Conservation (phyloP, 2,329 filamentous ascomycete genomes). For the Pseudocercospora musae region DNA sequence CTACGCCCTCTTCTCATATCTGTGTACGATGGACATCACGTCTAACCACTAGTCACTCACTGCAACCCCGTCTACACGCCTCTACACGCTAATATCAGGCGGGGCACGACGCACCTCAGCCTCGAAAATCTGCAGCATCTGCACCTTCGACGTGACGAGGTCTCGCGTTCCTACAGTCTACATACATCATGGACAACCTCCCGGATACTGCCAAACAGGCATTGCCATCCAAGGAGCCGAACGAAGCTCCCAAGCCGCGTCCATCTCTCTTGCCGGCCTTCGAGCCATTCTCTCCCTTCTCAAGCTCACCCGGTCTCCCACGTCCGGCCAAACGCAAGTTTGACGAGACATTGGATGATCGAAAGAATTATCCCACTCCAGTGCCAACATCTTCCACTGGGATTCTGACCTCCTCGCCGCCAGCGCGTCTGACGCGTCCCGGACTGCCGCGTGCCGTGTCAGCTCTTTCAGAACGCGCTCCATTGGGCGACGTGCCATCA, state of each 20-base stretch:
- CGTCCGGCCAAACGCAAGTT: slow-evolving; percentile 65
- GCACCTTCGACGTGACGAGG: slow-evolving; percentile 11
- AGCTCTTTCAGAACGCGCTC: slow-evolving; percentile 71
- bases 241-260: slow-evolving; percentile 30
- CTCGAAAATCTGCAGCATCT: slow-evolving; percentile 14
- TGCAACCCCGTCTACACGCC: slow-evolving; percentile 7
- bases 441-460: slow-evolving; percentile 60
- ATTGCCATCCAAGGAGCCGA: slow-evolving; percentile 15
- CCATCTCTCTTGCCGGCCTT: slow-evolving; percentile 73
- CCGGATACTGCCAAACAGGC: slow-evolving; percentile 12
- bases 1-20: neutral
- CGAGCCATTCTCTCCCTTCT: slow-evolving; percentile 58
- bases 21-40: slow-evolving; percentile 13
- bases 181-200: slow-evolving; percentile 25
- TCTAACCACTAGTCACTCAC: slow-evolving; percentile 12
- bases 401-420: slow-evolving; percentile 83
- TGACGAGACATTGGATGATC: slow-evolving; percentile 46
- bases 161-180: slow-evolving; percentile 24
- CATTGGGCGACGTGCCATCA: slow-evolving; percentile 77
- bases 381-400: slow-evolving; percentile 91
- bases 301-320: slow-evolving; percentile 72
- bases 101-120: slow-evolving; percentile 13
- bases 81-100: slow-evolving; percentile 17
- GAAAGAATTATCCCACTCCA: slow-evolving; percentile 76
- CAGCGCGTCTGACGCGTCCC: slow-evolving; percentile 52